Evolutionary conservation across 208 protist genomes (phyloP).

Genomic region (Trypanosoma boissoni): DNA sequence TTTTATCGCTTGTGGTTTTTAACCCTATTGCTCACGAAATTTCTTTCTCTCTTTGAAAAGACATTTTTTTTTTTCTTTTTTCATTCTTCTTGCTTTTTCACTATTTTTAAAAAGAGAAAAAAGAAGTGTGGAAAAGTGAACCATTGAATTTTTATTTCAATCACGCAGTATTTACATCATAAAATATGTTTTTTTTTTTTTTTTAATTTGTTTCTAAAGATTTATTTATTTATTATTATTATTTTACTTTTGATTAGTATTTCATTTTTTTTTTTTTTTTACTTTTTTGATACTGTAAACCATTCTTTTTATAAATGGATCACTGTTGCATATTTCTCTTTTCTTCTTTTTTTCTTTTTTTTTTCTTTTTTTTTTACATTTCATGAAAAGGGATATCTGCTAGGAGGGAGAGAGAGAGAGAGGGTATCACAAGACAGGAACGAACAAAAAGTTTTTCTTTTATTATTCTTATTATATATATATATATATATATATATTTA

Average conservation of each 20-base stretch:
- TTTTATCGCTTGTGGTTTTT: no score
- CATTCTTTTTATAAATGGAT: no score
- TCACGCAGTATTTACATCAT: neutral
- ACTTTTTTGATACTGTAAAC: neutral
- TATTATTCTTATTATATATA: neutral
- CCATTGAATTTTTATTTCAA: no score
- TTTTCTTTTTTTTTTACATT: conserved; percentile 3
- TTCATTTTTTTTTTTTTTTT: neutral
- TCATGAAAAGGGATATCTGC: neutral
- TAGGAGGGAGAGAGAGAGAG: neutral
- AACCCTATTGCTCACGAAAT: no score
- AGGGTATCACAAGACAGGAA: neutral
- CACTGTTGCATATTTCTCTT: conserved; percentile 16
- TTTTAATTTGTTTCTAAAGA: neutral
- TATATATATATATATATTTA: conserved; percentile 1
- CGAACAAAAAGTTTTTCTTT: neutral
- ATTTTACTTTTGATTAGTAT: neutral
- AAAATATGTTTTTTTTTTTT: no score
- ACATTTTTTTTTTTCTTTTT: neutral
- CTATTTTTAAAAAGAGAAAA: neutral
- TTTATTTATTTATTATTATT: neutral
- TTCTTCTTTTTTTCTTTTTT: neutral
- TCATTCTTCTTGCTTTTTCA: neutral
- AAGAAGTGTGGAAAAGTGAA: neutral
- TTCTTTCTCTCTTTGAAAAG: neutral